Conservation (phyloP, 805 yeast genomes). For the Yamadazyma ubonensis region DNA sequence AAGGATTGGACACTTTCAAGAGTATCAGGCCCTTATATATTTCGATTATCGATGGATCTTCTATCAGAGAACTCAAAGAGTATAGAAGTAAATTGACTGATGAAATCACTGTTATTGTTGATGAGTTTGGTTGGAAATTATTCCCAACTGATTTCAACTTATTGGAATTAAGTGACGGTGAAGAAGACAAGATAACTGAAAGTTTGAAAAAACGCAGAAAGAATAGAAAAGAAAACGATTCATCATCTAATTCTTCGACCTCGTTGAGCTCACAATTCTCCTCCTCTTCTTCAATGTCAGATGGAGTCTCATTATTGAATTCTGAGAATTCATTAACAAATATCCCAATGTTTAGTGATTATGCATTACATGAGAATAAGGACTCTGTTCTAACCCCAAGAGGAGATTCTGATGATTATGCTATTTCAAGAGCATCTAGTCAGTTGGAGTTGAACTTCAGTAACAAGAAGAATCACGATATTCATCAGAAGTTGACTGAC, state of each 20-base stretch:
- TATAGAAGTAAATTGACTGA: constrained; percentile 61
- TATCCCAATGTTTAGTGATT: constrained; percentile 61
- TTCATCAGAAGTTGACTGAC: constrained; percentile 25
- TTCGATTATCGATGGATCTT: constrained; percentile 57
- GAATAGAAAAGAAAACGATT: constrained; percentile 23
- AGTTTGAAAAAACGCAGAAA: constrained; percentile 50
- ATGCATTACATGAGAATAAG: constrained; percentile 34
- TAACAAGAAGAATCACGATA: constrained; percentile 11
- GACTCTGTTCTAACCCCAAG: constrained; percentile 30
- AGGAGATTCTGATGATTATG: constrained; percentile 31
- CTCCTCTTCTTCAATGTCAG: constrained; percentile 46
- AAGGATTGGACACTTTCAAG: constrained; percentile 85
- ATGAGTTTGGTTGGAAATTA: constrained; percentile 77
- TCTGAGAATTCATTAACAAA: constrained; percentile 62
- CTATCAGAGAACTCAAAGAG: constrained; percentile 56
- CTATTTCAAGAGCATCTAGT: constrained; percentile 14
- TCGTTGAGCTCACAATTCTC: constrained; percentile 16
- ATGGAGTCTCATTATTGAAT: constrained; percentile 60
- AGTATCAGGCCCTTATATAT: constrained; percentile 78
- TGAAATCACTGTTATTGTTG: constrained; percentile 76
- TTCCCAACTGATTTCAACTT: constrained; percentile 78
- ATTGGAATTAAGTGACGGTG: constrained; percentile 41
- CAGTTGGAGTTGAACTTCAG: constrained; percentile 29
- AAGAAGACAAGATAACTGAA: constrained; percentile 39
- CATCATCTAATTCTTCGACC: constrained; percentile 13